Evolutionary conservation across 2,329 filamentous ascomycete genomes (phyloP), one percentile per base, ranked within the genome.

Genomic region (Pseudogymnoascus sp.): DNA sequence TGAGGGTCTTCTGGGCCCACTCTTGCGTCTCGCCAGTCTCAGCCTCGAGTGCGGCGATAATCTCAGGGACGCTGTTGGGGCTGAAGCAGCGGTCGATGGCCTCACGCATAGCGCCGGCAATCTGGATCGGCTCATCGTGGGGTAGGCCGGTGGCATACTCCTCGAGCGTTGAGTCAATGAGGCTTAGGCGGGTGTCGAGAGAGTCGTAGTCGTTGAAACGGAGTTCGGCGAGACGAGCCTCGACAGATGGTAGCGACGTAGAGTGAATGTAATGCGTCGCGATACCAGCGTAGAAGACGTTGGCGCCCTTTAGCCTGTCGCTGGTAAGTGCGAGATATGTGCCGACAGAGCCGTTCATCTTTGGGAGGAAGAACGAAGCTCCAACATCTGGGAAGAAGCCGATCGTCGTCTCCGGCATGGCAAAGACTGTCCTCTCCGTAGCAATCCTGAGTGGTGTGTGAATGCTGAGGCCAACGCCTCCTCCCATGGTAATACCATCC

Each of bases 351-450:
- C 94, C 94, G 70, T 95, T 86, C 81, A 99, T 86, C 66, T 92
- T 84, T 14, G 94, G 91, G 62, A 99, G 81, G 81, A 97, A 97
- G 80, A 97, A 99, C 10, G 91, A 95, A 33, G 89, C 95, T 65
- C 94, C 94, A 59, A 99, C 94, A 72, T 99, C 95, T 5, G 95
- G 94, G 82, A 99, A 99, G 81, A 97, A 97, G 40, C 94, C 94
- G 72, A 99, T 99, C 7, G 86, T 96, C 3, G 94, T 99, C 79
- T 99, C 94, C 31, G 94, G 94, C 94, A 99, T 99, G 69, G 95
- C 92, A 72, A 99, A 97, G 59, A 96, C 78, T 5, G 94, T 99
- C 73, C 88, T 89, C 77, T 99, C 94, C 2, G 94, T 99, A 38
- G 94, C 94, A 73, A 99, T 96, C 65, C 94, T 84, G 82, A 99